phyloP scores from a whole-genome alignment of 208 protist genomes.

The Trypanosoma melophagium region DNA sequence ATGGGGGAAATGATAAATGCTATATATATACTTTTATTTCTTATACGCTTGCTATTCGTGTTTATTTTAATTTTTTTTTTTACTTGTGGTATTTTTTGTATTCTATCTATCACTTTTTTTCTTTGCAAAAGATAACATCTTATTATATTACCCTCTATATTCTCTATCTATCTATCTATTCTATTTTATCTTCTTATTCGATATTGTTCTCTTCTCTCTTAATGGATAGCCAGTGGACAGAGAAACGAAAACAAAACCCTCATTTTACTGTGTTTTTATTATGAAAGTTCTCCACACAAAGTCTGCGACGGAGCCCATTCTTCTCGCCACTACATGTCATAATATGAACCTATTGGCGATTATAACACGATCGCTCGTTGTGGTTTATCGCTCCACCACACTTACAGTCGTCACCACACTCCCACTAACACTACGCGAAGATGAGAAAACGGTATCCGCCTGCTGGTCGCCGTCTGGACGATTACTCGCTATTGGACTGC shows the following conservation, averaged over 20 bases:
- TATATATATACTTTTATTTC: slow-evolving; percentile 8
- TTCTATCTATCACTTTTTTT: no score
- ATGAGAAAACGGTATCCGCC: slow-evolving; percentile 26
- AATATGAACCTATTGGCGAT: slow-evolving; percentile 79
- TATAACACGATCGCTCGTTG: slow-evolving; percentile 49
- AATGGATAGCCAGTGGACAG: no score
- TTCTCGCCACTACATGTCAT: slow-evolving; percentile 71
- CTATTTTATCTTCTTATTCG: neutral
- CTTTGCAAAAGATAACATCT: no score
- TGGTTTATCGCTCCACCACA: slow-evolving; percentile 79
- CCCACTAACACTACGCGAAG: slow-evolving; percentile 24
- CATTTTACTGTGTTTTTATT: no score
- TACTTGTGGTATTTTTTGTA: no score
- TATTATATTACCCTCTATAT: neutral
- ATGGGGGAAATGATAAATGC: slow-evolving; percentile 35
- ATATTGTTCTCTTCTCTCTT: no score
- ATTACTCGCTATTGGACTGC: slow-evolving; percentile 59
- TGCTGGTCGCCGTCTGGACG: slow-evolving; percentile 76
- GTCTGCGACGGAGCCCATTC: slow-evolving; percentile 55
- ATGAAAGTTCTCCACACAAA: slow-evolving; percentile 84
- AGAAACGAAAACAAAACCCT: no score
- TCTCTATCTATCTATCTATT: no score
- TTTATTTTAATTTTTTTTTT: neutral
- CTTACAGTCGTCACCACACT: slow-evolving; percentile 61
- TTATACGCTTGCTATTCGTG: neutral